A percentile compares a stretch with the other conserved stretches of the same genome.
Conservation (phyloP, 2,329 filamentous ascomycete species). For the Fusarium xyrophilum region DNA sequence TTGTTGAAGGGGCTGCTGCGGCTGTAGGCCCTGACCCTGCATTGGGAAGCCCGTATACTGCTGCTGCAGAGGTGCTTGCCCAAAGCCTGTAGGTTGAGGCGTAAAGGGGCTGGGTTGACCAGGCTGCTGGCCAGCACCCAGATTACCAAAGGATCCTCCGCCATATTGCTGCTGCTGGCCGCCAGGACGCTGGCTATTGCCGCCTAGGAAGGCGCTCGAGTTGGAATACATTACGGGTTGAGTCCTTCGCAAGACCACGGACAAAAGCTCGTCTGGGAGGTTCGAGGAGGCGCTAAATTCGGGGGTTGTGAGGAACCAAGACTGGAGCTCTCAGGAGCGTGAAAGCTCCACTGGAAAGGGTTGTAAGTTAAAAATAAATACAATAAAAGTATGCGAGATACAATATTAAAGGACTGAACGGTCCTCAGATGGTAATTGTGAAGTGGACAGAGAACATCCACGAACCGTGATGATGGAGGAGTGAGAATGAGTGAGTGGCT, state of each 20-base stretch:
- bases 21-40: slow-evolving; percentile 61
- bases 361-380: slow-evolving; percentile 6
- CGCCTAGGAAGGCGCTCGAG: slow-evolving; percentile 84
- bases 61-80: slow-evolving; percentile 58
- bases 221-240: slow-evolving; percentile 79
- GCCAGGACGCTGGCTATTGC: slow-evolving; percentile 75
- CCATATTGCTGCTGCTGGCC: slow-evolving; percentile 58
- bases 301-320: slow-evolving; percentile 21
- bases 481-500: slow-evolving; percentile 22
- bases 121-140: slow-evolving; percentile 53
- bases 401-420: slow-evolving; percentile 27
- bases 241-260: slow-evolving; percentile 19
- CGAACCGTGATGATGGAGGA: slow-evolving; percentile 28
- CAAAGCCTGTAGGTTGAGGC: slow-evolving; percentile 67
- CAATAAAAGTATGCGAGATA: slow-evolving; percentile 28
- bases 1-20: slow-evolving; percentile 66
- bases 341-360: slow-evolving; percentile 11
- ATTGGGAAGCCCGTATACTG: slow-evolving; percentile 68
- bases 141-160: slow-evolving; percentile 55
- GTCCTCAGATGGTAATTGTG: slow-evolving; percentile 22
- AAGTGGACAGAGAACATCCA: slow-evolving; percentile 25
- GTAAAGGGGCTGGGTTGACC: slow-evolving; percentile 61
- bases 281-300: slow-evolving; percentile 29
- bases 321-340: slow-evolving; percentile 6
- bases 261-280: slow-evolving; percentile 24